Base-by-base conservation (phyloP, 2,329 filamentous ascomycete genomes). In the Cladosporium halotolerans region DNA sequence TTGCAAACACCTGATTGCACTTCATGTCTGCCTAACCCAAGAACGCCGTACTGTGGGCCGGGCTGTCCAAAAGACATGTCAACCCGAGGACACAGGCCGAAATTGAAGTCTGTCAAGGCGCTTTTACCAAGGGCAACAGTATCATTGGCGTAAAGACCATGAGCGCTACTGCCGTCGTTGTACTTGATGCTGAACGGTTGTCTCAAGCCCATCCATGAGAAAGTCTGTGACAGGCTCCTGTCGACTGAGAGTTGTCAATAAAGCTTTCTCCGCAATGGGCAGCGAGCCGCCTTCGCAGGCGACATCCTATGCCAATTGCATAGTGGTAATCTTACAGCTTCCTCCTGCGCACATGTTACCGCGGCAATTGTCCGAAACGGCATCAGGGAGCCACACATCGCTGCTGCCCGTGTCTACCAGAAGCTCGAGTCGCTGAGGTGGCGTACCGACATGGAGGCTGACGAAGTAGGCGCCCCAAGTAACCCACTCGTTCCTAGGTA, bases 381-480 rank as follows among this genome's bases (percentile, higher is more conserved):
- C 40, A 16, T 18, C 38, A 9, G 52, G 45, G 7, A 54, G 23
- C 45, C 47, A 54, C 9, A 54, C 9, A 38, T 54, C 51, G 33
- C 46, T 54, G 31, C 55, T 56, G 10, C 55, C 52, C 2, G 55
- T 52, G 11, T 56, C 55, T 5, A 56, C 9, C 10, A 52, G 13
- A 14, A 56, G 39, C 18, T 56, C 19, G 11, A 56, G 16, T 3
- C 10, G 3, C 34, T 56, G 51, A 11, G 55, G 55, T 13, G 54
- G 56, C 16, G 48, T 55, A 9, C 55, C 55, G 9, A 57, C 34
- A 1, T n/a, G 4, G 36, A 55, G 36, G 13, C 41, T 13, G 11
- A 16, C 34, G 28, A 28, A 50, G 10, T 28, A 49, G 5, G 2
- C 9, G 10, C 46, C 46, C 23, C 23, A 28, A 7, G 23, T 5